A percentile compares a stretch with the other conserved stretches of the same genome.
Conservation (phyloP, 148 eudicot species). For the Cornus florida region DNA sequence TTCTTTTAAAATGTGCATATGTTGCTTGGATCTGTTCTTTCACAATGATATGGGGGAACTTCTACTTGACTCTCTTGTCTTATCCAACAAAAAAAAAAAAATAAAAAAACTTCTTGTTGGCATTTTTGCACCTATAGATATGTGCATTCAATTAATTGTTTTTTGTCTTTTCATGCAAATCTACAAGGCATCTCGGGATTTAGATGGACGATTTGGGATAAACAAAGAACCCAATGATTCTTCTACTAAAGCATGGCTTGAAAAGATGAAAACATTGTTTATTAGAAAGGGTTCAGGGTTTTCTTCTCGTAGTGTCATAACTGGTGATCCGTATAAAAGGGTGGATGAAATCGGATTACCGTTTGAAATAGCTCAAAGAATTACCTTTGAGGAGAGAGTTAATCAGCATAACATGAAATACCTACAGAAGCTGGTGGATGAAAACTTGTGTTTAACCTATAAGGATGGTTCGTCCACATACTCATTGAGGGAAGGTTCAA, state of each 20-base stretch:
- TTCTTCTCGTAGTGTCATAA: constrained; percentile 91
- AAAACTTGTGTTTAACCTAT: constrained; percentile 73
- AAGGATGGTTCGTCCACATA: constrained; percentile 71
- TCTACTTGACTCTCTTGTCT: background rate
- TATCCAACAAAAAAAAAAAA: background rate
- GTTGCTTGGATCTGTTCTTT: background rate
- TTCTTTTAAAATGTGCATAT: background rate
- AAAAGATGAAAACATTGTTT: constrained; percentile 86
- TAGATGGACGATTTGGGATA: constrained; percentile 61
- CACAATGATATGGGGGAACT: background rate
- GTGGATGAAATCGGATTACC: constrained; percentile 91
- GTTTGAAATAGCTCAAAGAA: constrained; percentile 78
- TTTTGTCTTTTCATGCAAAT: constrained; percentile 8
- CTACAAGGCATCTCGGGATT: constrained; percentile 76
- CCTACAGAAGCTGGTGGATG: constrained; percentile 79
- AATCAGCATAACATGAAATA: constrained; percentile 64
- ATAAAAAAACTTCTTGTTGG: too few species aligned
- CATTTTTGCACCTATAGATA: background rate
- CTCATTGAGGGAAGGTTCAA: constrained; percentile 88
- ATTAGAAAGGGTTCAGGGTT: constrained; percentile 96
- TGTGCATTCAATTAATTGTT: background rate
- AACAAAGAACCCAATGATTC: constrained; percentile 48
- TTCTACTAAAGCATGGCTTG: constrained; percentile 93
- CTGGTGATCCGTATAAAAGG: constrained; percentile 80
- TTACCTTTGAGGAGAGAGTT: constrained; percentile 87